Base-by-base conservation (phyloP, 129 eudicot genomes). In the Rutidosis leptorrhynchoides region DNA sequence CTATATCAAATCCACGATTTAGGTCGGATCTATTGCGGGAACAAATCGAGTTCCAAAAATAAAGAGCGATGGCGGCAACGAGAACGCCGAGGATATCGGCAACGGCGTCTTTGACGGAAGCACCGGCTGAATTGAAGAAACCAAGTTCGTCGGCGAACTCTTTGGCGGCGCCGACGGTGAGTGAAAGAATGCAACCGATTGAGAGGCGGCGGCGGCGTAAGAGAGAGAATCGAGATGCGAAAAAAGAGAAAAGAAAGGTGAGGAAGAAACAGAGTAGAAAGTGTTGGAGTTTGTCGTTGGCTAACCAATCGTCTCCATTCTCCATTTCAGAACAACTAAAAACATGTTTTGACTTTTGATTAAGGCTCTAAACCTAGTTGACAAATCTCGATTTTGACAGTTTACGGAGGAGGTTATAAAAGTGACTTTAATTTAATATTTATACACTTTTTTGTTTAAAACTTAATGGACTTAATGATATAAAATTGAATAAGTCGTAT, bases 111-210 rank as follows among this genome's bases (percentile, higher is more conserved):
- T 82, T 83, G 52, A 73, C 15, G 30, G 98, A 92, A 5, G 95
- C 98, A 20, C 96, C 96, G 65, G 96, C 84, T 33, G 98, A 92
- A 17, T 69, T 49, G 81, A 92, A 85, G 84, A 73, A 88, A 6
- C 98, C 98, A 22, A 92, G 56, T 60, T 92, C 89, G 68, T 92
- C 98, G 29, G 95, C 95, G 43, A 75, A 26, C 72, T 92, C 98
- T 71, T 92, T 88, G 73, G 91, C 91, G 81, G 91, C 95, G 69
- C 98, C 98, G 63, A 76, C 87, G 58, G 75, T 20, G 62, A 88
- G 87, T 3, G 98, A 92, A 26, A 83, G 8, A 12, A 76, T 15
- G 81, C 84, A 81, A 52, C 84, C 95, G 35, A 85, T 3, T 45
- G 77, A 71, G 75, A 78, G 65, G 71, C 77, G 67, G 64, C 82